Base-by-base conservation (phyloP, 441 rosid genomes). In the Erodium chrysanthum region DNA sequence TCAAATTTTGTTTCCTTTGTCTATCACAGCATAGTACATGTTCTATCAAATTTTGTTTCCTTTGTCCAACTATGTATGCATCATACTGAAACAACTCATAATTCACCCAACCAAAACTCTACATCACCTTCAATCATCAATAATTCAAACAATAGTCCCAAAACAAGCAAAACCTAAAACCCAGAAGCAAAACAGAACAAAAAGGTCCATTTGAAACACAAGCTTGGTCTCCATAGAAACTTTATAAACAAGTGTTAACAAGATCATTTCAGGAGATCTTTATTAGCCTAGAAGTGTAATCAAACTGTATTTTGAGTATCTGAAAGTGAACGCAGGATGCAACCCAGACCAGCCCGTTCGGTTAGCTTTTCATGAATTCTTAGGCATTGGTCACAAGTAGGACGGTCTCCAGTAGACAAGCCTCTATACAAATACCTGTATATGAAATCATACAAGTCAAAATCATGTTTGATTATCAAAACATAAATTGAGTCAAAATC, bases 381-480 rank as follows among this genome's bases (percentile, higher is more conserved):
- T 15, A 93, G 83, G 84, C 98, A 93, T 46, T 91, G 96, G 44
- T 93, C 96, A 42, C 96, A 93, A 50, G 95, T 90, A 14, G 93
- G 91, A 67, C 96, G 82, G 76, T 93, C 96, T 11, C 95, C 98
- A 5, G 98, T 88, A 2, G 97, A 91, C 78, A 93, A 82, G 2
- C 97, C 97, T 82, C 90, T 82, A 52, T 93, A 91, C 68, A 88
- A 73, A 75, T 91, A 91, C 90, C 97, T 88, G 80, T 67, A 33
- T 37, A 78, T 68, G 18, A 76, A 62, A 46, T 20, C 0, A 33
- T 6, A 17, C 29, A 7, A 29, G 27, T 2, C 0, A 17, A 59
- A 14, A 14, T 52, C 22, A n/a, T n/a, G n/a, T n/a, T n/a, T n/a
- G n/a, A n/a, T n/a, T n/a, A n/a, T n/a, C n/a, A 31, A 31, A 31